phyloP scores from a whole-genome alignment of 2,329 filamentous ascomycete genomes.

The Venturia oleaginea region DNA sequence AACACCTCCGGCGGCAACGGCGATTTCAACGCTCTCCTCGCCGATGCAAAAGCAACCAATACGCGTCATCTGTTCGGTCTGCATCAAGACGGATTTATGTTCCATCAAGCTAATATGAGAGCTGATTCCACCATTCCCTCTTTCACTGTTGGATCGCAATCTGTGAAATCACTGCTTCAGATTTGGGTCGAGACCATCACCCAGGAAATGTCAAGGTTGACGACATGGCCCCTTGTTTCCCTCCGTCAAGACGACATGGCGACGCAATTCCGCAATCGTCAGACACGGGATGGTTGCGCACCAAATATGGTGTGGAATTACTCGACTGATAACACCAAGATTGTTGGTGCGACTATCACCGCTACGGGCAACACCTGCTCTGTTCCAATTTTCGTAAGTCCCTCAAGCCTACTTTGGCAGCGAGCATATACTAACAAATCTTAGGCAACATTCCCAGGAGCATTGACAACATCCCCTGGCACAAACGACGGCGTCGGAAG shows the following conservation, averaged over 20 bases:
- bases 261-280: neutral
- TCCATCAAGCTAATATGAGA: constrained; percentile 12
- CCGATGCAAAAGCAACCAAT: neutral
- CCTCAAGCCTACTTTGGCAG: constrained; percentile 15
- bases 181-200: constrained; percentile 11
- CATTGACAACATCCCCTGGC: constrained; percentile 20
- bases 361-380: constrained; percentile 7
- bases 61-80: constrained; percentile 8
- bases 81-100: constrained; percentile 10
- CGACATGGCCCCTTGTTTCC: constrained; percentile 6
- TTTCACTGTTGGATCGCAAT: constrained; percentile 1
- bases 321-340: constrained; percentile 12
- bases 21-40: neutral
- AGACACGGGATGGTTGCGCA: constrained; percentile 30
- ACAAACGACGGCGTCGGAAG: constrained; percentile 10
- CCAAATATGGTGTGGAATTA: constrained; percentile 41
- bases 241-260: constrained; percentile 11
- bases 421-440: constrained; percentile 23
- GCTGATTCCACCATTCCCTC: constrained; percentile 16
- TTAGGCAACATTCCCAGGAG: neutral
- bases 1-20: constrained; percentile 7
- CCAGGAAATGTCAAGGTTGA: constrained; percentile 7
- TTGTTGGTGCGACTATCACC: constrained; percentile 1
- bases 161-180: constrained; percentile 9
- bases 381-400: constrained; percentile 29